Conservation (phyloP, 305 asterid genomes). For the Andrographis paniculata region DNA sequence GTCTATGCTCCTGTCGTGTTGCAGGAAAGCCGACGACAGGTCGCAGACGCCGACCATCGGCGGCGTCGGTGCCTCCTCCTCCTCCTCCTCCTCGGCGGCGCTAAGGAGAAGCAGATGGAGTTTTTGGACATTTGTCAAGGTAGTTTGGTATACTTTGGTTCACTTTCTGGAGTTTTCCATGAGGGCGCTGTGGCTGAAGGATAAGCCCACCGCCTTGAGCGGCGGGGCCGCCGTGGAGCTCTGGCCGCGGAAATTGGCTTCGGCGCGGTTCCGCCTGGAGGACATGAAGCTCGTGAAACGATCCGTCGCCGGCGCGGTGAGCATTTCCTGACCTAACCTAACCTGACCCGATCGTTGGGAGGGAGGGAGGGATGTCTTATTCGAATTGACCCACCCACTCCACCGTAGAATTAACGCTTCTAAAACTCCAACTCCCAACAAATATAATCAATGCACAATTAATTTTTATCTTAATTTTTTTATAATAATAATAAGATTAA, state of each 20-base stretch:
- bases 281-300: slow-evolving; percentile 69
- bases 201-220: slow-evolving; percentile 48
- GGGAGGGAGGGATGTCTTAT: too few species aligned
- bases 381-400: too few species aligned
- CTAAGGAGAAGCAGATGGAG: slow-evolving; percentile 26
- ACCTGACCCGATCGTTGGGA: too few species aligned
- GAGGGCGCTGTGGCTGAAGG: slow-evolving; percentile 54
- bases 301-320: slow-evolving; percentile 52
- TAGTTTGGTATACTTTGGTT: slow-evolving; percentile 47
- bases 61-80: slow-evolving; percentile 21
- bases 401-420: too few species aligned
- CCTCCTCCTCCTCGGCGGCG: slow-evolving; percentile 14
- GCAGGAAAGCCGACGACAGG: slow-evolving; percentile 47
- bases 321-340: slow-evolving; percentile 13
- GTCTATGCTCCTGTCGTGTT: slow-evolving; percentile 58
- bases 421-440: too few species aligned
- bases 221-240: slow-evolving; percentile 90
- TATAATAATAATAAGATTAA: too few species aligned
- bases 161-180: slow-evolving; percentile 33
- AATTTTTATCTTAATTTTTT: too few species aligned
- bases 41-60: slow-evolving; percentile 26
- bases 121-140: slow-evolving; percentile 24
- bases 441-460: too few species aligned
- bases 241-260: slow-evolving; percentile 73
- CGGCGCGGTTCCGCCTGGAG: slow-evolving; percentile 61